These are phyloP conservation scores for Takakia lepidozioides DNA, from an alignment of 225 moss, liverwort and hornwort species.

Conservation along the genomic window DNA sequence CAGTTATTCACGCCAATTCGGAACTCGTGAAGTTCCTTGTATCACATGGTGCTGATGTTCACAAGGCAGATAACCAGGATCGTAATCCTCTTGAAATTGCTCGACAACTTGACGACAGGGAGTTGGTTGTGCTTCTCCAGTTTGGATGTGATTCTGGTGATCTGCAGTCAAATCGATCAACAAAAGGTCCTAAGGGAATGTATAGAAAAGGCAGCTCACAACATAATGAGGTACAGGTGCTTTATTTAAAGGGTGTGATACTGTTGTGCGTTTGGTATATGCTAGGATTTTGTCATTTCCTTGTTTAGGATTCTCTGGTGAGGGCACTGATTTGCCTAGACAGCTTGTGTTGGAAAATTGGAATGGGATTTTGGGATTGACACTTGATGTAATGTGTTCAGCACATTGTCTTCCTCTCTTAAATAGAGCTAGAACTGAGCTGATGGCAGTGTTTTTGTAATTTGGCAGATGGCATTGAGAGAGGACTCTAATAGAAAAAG, in stretches of 20 bases:
- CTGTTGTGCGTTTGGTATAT: not conserved
- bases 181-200: not conserved
- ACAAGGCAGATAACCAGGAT: slow-evolving; percentile 31
- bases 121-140: slow-evolving; percentile 19
- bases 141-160: not conserved
- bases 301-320: not conserved
- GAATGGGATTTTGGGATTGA: too few species aligned
- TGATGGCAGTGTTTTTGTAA: not conserved
- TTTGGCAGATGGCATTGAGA: not conserved
- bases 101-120: slow-evolving; percentile 19
- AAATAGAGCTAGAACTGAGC: too few species aligned
- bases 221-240: not conserved
- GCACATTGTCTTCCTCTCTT: too few species aligned
- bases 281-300: not conserved
- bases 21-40: slow-evolving; percentile 60
- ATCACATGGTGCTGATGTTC: slow-evolving; percentile 49
- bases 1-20: slow-evolving; percentile 40
- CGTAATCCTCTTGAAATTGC: slow-evolving; percentile 60
- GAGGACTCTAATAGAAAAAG: not conserved
- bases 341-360: too few species aligned
- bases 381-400: too few species aligned
- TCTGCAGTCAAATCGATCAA: not conserved
- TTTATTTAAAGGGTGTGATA: not conserved
- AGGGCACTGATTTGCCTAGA: not conserved
- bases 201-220: not conserved